Percentiles rank a stretch among this genome's conserved stretches.
Conservation (phyloP, 495 filamentous ascomycete species). For the Penicillium herquei region DNA sequence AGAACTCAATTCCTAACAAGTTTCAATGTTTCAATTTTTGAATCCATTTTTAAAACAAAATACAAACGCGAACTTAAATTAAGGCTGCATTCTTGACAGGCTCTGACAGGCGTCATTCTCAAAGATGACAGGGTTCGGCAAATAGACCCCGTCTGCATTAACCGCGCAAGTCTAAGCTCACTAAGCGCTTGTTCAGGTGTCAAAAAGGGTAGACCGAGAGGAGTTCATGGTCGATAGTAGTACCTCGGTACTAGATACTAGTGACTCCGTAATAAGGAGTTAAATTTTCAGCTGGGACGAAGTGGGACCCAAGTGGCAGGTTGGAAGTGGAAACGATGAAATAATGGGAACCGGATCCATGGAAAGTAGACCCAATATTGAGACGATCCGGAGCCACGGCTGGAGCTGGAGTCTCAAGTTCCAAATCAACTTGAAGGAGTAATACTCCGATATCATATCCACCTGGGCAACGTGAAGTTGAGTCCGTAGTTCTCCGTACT, state of each 20-base stretch:
- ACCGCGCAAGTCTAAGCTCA: no score
- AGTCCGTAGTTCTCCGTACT: no score
- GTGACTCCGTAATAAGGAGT: no score
- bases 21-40: not conserved
- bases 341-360: slow-evolving; percentile 13
- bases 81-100: not conserved
- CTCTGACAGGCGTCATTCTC: not conserved
- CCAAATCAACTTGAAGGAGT: no score
- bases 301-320: slow-evolving; percentile 14
- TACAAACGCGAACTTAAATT: no score
- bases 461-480: no score
- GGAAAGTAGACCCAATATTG: slow-evolving; percentile 16
- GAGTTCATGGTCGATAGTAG: no score
- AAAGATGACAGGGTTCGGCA: slow-evolving; percentile 1
- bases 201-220: slow-evolving; percentile 13
- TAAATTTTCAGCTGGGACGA: slow-evolving; percentile 5
- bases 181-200: slow-evolving; percentile 13
- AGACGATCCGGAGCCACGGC: no score
- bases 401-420: no score
- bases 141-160: slow-evolving; percentile 2
- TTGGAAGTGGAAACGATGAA: not conserved
- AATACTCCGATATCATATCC: no score
- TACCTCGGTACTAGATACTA: no score
- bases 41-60: not conserved
- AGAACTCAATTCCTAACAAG: no score